These are phyloP conservation scores for Delphinella strobiligena DNA, from an alignment of 2,329 filamentous ascomycete species.

Conservation along the genomic window DNA sequence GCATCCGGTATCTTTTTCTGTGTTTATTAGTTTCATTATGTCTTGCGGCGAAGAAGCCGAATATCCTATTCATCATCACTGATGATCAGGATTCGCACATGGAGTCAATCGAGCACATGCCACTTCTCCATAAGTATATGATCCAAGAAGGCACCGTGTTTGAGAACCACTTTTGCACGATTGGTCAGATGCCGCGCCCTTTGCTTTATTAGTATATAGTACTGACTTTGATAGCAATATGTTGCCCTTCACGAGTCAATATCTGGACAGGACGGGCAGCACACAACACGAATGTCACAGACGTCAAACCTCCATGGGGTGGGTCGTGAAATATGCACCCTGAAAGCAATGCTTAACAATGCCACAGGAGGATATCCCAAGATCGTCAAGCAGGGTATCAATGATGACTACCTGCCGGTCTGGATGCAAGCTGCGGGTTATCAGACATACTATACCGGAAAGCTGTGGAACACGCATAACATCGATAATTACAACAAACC, in stretches of 20 bases:
- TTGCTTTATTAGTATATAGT: neutral
- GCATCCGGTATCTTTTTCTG: neutral
- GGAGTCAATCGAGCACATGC: conserved; percentile 50
- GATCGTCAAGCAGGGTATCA: conserved; percentile 51
- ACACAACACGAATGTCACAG: conserved; percentile 58
- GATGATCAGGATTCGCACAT: conserved; percentile 57
- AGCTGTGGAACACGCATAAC: conserved; percentile 54
- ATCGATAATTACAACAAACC: conserved; percentile 50
- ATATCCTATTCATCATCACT: conserved; percentile 55
- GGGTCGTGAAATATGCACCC: conserved; percentile 3
- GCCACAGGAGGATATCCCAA: conserved; percentile 48
- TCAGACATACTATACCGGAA: conserved; percentile 59
- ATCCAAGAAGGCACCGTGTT: conserved; percentile 47
- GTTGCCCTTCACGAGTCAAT: conserved; percentile 54
- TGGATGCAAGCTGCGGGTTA: conserved; percentile 59
- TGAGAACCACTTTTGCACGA: conserved; percentile 50
- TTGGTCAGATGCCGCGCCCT: conserved; percentile 14
- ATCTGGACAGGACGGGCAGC: conserved; percentile 53
- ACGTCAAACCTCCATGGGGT: conserved; percentile 39
- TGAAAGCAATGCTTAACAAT: neutral
- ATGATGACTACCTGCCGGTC: conserved; percentile 55
- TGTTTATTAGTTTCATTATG: neutral
- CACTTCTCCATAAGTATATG: conserved; percentile 44
- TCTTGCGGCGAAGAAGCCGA: conserved; percentile 19
- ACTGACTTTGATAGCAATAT: conserved; percentile 32